Evolutionary conservation across 2,329 filamentous ascomycete species (phyloP), one percentile per base, ranked within the genome.

Genomic region (Tolypocladium album): DNA sequence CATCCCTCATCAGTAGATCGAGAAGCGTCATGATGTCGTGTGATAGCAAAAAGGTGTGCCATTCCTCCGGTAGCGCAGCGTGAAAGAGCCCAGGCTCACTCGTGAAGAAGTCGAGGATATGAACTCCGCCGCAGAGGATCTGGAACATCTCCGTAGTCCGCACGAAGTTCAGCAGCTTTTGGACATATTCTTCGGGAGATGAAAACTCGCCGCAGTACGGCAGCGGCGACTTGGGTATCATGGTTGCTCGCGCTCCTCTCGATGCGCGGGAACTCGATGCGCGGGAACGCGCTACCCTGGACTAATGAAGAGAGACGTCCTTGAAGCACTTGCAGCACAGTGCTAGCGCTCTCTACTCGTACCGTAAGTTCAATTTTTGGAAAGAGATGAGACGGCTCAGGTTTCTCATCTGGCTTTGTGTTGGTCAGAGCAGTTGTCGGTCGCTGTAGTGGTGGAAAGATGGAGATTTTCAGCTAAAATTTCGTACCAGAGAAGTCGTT

Each of bases 21-120:
- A 99, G 76, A 11, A 97, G 81, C 59, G 84, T 82, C 80, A 91
- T 88, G 9, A 92, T 83, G 57, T 89, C 84, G 68, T 85, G 83
- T 22, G 80, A 74, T 42, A 88, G 76, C 65, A 97, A 87, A 76
- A 92, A 97, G 0, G 78, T 70, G 64, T 90, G 85, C 94, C 94
- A 99, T 72, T 92, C 86, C 62, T 82, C 71, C 0, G 92, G 90
- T 1, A 99, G 74, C 1, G 93, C 82, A 1, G 82, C 80, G 58
- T 88, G 84, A 71, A 96, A 99, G 0, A 97, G 81, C 64, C 91
- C 88, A 6, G 91, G 90, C 56, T 91, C 84, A 50, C 85, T 84
- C 2, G 92, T 97, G 76, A 97, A 91, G 75, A 99, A 97, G 72
- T 99, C 94, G 60, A 97, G 81, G 63, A 99, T 92, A 70, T 99